Evolutionary conservation across 306 rosid genomes (phyloP), one percentile per base, ranked within the genome.

Genomic region (Lathyrus sativus): DNA sequence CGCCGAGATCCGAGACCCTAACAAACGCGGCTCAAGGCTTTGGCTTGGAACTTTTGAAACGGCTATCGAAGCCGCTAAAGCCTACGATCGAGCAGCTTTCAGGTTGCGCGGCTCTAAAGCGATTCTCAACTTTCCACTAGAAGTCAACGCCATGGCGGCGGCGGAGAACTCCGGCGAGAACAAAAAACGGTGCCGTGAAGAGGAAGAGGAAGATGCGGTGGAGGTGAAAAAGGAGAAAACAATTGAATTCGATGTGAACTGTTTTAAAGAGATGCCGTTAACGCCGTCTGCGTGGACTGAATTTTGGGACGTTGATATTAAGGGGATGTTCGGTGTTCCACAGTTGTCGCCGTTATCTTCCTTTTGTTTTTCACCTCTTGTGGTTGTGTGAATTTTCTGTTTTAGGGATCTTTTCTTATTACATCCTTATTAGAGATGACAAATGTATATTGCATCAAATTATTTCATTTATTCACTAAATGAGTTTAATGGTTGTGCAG

Each of bases 261-360:
- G 18, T 49, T 0, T 49, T 17, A 75, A n/a, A 44, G 91, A 86
- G 43, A 62, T 67, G 62, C 96, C 96, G 65, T 72, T 90, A 65
- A 90, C 97, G 79, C 97, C 98, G 87, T 88, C 98, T 3, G 53
- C 38, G 63, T 90, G 96, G 95, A 80, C 70, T 35, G 78, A 80
- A 66, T 66, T 80, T 7, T 91, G 90, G 95, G 96, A 93, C 28
- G 11, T 50, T 8, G 95, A 90, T 24, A 61, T 74, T 2, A 85
- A 76, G n/a, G 96, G 88, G n/a, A 13, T 86, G 2, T 85, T 88
- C 57, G 81, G 11, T 46, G 80, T 88, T 1, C 93, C 97, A 39
- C 90, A 87, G 75, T 64, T 86, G 56, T 93, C 96, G 24, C 97
- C 99, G 83, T 85, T 95, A 78, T 88, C 97, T 33, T 90, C 96